Evolutionary conservation across 345 rosid genomes (phyloP), one percentile per base, ranked within the genome.

Genomic region (Camelina sativa): DNA sequence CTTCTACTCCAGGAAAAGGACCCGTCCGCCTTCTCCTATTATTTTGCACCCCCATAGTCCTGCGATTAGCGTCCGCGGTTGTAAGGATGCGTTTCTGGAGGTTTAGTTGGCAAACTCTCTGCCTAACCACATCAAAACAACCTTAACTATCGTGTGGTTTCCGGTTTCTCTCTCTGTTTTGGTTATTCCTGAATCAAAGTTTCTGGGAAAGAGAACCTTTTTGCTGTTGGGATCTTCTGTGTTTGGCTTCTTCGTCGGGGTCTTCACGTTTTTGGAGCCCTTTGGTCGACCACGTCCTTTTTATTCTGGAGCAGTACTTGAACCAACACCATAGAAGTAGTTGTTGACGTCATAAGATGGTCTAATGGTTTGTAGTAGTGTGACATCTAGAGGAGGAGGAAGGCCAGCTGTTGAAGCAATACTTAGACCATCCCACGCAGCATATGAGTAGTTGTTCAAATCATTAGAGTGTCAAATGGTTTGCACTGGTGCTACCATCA

Each of bases 11-110:
- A 48, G 93, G 93, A 19, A 85, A 77, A 1, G 40, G 38, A 46
- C 93, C 96, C 37, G 76, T 61, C 76, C 88, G 84, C 83, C 78
- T 89, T 76, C 43, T 84, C 38, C 23, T 44, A 71, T 89, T 91
- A 0, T 93, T 82, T 34, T 79, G 73, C 54, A 87, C 64, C 12
- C 85, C 87, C 48, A 80, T 72, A 12, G 51, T 84, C 85, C 51
- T 81, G 73, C n/a, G n/a, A n/a, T n/a, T n/a, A n/a, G n/a, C 69
- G 4, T 60, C 4, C 1, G 48, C 62, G 7, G 87, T 86, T 1
- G 66, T 25, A 7, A 65, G 28, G 23, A 71, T 8, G 52, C 65
- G 72, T 72, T 77, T 81, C 2, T 37, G 13, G 28, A 67, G 81
- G 23, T 83, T 86, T 19, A 84, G 32, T 59, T 91, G 97, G n/a